A percentile compares a stretch with the other conserved stretches of the same genome.
Conservation (phyloP, 495 filamentous ascomycete species). For the Trichoderma erinaceum region DNA sequence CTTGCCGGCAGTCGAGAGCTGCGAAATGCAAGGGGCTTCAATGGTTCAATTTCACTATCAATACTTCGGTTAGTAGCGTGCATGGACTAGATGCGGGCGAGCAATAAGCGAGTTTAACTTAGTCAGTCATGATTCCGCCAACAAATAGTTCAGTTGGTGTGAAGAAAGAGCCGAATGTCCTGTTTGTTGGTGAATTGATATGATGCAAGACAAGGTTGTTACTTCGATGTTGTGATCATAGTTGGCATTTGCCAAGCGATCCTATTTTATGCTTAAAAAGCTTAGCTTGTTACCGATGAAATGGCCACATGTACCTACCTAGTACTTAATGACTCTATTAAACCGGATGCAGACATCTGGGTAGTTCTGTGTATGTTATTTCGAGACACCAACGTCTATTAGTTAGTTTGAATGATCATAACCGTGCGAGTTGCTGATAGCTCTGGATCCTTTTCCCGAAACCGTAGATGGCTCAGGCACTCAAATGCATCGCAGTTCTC, state of each 20-base stretch:
- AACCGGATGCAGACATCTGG: too few species aligned
- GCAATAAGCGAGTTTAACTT: not conserved
- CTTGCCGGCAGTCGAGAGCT: not conserved
- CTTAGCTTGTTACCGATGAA: not conserved
- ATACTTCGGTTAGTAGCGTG: not conserved
- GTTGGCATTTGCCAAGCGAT: not conserved
- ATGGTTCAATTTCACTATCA: not conserved
- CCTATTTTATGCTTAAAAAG: conserved; percentile 4
- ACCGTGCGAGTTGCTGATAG: too few species aligned
- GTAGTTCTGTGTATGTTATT: too few species aligned
- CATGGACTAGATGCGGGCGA: not conserved
- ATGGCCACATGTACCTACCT: too few species aligned
- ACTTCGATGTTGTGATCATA: not conserved
- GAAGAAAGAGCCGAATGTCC: not conserved
- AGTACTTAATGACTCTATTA: too few species aligned
- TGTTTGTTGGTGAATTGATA: not conserved
- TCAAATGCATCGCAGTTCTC: too few species aligned
- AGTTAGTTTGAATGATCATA: too few species aligned
- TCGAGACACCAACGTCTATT: too few species aligned
- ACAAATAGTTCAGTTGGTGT: not conserved
- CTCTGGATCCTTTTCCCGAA: too few species aligned
- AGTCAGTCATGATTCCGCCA: not conserved
- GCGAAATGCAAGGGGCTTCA: not conserved
- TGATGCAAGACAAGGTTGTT: not conserved
- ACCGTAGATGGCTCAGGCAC: too few species aligned